Conservation (phyloP, 192 early-diverging fungal species). For the Dissophora globulifera region DNA sequence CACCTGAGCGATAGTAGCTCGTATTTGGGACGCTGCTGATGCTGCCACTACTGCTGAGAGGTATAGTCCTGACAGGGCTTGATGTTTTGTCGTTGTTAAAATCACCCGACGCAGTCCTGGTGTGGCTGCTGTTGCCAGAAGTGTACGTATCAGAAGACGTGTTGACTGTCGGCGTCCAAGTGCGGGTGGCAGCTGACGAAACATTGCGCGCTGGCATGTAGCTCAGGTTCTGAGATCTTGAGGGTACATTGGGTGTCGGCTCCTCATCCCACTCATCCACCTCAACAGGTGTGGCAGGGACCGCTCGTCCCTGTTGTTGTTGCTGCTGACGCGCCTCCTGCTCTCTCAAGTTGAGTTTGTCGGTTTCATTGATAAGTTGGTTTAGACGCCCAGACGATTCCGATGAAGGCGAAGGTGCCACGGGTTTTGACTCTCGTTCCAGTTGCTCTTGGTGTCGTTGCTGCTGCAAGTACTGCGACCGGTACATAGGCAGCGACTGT, state of each 20-base stretch:
- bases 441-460: conserved; percentile 16
- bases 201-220: conserved; percentile 34
- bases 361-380: conserved; percentile 31
- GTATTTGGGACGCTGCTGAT: conserved; percentile 20
- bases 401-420: conserved; percentile 3
- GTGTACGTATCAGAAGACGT: conserved; percentile 4
- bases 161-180: conserved; percentile 33
- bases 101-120: conserved; percentile 10
- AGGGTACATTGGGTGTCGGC: conserved; percentile 43
- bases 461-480: conserved; percentile 34
- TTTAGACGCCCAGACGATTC: conserved; percentile 12
- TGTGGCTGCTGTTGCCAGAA: conserved; percentile 15
- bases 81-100: not conserved
- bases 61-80: conserved; percentile 7
- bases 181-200: conserved; percentile 45
- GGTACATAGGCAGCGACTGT: conserved; percentile 20
- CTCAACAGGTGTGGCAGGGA: not conserved
- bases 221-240: conserved; percentile 25
- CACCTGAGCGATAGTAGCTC: conserved; percentile 34
- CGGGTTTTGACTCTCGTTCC: conserved; percentile 6
- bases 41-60: not conserved
- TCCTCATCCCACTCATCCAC: conserved; percentile 51
- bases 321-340: conserved; percentile 34
- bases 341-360: conserved; percentile 27
- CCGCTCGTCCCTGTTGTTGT: conserved; percentile 6